Percentiles rank a stretch among this genome's conserved stretches.
These are phyloP conservation scores for Coniochaeta sp. DNA, from an alignment of 2,329 filamentous ascomycete species.

Conservation along the genomic window DNA sequence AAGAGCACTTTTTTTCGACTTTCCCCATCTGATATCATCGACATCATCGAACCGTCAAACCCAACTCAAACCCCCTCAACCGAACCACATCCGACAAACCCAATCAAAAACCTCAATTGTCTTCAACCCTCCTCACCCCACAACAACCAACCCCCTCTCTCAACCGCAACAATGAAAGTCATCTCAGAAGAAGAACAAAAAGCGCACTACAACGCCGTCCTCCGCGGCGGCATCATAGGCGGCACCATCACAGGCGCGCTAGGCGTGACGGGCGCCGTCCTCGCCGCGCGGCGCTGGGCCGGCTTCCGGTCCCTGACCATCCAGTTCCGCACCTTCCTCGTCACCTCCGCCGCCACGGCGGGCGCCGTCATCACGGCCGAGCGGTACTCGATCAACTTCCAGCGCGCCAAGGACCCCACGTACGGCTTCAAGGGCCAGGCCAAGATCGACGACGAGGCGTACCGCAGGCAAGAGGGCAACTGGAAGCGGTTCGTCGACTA, in stretches of 20 bases:
- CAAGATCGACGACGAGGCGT: slow-evolving; percentile 46
- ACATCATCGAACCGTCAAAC: neutral
- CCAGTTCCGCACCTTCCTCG: slow-evolving; percentile 85
- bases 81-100: neutral
- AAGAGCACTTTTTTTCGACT: neutral
- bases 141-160: neutral
- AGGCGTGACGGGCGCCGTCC: slow-evolving; percentile 61
- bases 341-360: slow-evolving; percentile 77
- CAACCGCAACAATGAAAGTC: slow-evolving; percentile 67
- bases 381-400: slow-evolving; percentile 56
- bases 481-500: slow-evolving; percentile 61
- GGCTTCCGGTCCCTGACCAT: slow-evolving; percentile 77
- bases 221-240: slow-evolving; percentile 73
- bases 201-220: slow-evolving; percentile 73
- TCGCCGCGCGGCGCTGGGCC: slow-evolving; percentile 63
- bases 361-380: slow-evolving; percentile 85
- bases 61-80: neutral
- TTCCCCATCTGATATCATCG: neutral
- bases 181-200: slow-evolving; percentile 88
- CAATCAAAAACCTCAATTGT: neutral
- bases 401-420: slow-evolving; percentile 61
- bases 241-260: slow-evolving; percentile 59
- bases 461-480: slow-evolving; percentile 48
- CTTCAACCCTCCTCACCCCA: neutral
- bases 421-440: slow-evolving; percentile 59